These are phyloP conservation scores for Xerocomellus amylosporus DNA, from an alignment of 768 basidiomycete species.

Conservation along the genomic window DNA sequence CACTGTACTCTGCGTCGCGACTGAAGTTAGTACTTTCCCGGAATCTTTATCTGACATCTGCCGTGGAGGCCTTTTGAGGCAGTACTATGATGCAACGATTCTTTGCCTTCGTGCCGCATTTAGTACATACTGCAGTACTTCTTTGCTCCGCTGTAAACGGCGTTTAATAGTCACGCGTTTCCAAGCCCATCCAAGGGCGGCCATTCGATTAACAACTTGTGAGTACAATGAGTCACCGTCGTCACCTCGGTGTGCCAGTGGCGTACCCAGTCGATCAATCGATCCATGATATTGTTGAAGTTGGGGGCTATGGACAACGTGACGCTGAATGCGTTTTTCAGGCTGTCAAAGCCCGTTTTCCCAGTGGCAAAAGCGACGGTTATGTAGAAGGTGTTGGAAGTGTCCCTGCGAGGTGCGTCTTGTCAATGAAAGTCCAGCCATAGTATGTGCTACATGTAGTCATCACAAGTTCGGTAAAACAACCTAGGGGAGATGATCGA, in stretches of 20 bases:
- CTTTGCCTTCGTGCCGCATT: background rate
- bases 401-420: background rate
- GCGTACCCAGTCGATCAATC: background rate
- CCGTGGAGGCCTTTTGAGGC: background rate
- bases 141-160: too few relatives aligned
- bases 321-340: background rate
- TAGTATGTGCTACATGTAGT: background rate
- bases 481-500: background rate
- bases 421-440: background rate
- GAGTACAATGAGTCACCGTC: background rate
- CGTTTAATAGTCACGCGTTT: background rate
- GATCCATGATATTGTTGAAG: background rate
- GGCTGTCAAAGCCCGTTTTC: background rate
- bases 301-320: background rate
- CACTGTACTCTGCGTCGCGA: background rate
- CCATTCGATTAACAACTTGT: background rate
- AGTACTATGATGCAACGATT: background rate
- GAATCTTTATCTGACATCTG: background rate
- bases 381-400: background rate
- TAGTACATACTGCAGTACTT: background rate
- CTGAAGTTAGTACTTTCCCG: background rate
- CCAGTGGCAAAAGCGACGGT: background rate
- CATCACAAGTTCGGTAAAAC: background rate
- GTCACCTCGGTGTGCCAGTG: slow-evolving; percentile 6
- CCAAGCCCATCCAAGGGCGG: too few relatives aligned